Evolutionary conservation across 306 rosid species (phyloP).

Genomic region (Castanopsis chinensis): DNA sequence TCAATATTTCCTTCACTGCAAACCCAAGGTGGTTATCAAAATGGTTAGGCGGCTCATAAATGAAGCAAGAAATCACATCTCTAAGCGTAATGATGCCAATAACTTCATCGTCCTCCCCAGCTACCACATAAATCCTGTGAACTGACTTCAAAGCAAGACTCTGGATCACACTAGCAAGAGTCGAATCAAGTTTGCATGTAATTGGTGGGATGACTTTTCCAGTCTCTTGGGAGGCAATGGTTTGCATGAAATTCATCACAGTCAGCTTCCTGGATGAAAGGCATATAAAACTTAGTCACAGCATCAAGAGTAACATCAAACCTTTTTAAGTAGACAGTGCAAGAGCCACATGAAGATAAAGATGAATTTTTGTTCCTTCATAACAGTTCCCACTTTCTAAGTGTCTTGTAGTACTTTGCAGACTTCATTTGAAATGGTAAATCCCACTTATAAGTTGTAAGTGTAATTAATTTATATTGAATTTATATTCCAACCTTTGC

Average conservation of each 20-base stretch:
- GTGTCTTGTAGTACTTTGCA: too few relatives aligned
- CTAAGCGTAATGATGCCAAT: slow-evolving; percentile 80
- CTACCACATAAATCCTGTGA: slow-evolving; percentile 72
- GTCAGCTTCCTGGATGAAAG: slow-evolving; percentile 66
- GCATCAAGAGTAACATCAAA: not conserved
- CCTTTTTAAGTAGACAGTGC: not conserved
- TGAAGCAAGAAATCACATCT: slow-evolving; percentile 91
- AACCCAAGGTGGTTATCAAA: slow-evolving; percentile 60
- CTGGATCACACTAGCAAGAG: slow-evolving; percentile 59
- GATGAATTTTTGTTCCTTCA: not conserved
- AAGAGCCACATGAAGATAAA: not conserved
- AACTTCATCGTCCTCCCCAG: slow-evolving; percentile 47
- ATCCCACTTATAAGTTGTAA: too few relatives aligned
- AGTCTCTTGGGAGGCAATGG: slow-evolving; percentile 35
- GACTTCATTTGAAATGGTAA: too few relatives aligned
- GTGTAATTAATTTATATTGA: not conserved
- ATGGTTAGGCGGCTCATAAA: slow-evolving; percentile 69
- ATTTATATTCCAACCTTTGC: not conserved
- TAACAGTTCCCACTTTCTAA: not conserved
- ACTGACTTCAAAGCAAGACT: slow-evolving; percentile 69
- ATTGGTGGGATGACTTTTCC: slow-evolving; percentile 51
- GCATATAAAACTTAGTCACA: not conserved
- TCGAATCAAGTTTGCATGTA: slow-evolving; percentile 66
- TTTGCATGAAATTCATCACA: slow-evolving; percentile 62
- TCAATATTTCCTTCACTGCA: slow-evolving; percentile 64